phyloP scores from a whole-genome alignment of 352 stramenopile species.

The Hyaloperonospora brassicae region DNA sequence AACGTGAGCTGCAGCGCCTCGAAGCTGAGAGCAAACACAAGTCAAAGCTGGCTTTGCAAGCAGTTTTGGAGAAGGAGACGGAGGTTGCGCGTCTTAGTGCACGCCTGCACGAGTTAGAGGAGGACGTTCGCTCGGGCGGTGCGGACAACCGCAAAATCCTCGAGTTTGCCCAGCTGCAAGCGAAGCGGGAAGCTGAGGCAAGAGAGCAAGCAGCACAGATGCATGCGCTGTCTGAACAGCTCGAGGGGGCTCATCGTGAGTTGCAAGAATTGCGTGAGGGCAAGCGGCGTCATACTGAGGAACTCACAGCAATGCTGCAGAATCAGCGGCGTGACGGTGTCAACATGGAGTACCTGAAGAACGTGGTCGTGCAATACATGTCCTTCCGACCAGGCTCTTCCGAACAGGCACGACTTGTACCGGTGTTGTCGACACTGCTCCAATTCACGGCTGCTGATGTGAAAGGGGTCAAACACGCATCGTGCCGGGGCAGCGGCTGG shows the following conservation, averaged over 20 bases:
- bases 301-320: constrained; percentile 69
- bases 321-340: constrained; percentile 77
- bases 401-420: constrained; percentile 65
- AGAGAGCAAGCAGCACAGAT: constrained; percentile 48
- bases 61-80: constrained; percentile 70
- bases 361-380: constrained; percentile 88
- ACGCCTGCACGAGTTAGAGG: constrained; percentile 61
- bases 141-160: constrained; percentile 85
- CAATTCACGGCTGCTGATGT: constrained; percentile 74
- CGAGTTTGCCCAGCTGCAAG: constrained; percentile 79
- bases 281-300: constrained; percentile 51
- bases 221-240: constrained; percentile 37
- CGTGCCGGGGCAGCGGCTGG: constrained; percentile 60
- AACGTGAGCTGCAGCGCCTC: constrained; percentile 52
- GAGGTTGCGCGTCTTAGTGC: constrained; percentile 52
- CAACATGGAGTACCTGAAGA: constrained; percentile 89
- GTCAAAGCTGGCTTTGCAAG: constrained; percentile 77
- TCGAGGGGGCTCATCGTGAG: constrained; percentile 38
- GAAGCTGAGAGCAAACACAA: constrained; percentile 78
- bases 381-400: constrained; percentile 76
- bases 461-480: constrained; percentile 65
- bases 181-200: constrained; percentile 64
- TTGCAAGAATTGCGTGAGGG: constrained; percentile 51
- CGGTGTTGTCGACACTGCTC: constrained; percentile 78
- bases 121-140: constrained; percentile 77